Evolutionary conservation across 768 basidiomycete species (phyloP).

Genomic region (Phaeolepiota aurea): DNA sequence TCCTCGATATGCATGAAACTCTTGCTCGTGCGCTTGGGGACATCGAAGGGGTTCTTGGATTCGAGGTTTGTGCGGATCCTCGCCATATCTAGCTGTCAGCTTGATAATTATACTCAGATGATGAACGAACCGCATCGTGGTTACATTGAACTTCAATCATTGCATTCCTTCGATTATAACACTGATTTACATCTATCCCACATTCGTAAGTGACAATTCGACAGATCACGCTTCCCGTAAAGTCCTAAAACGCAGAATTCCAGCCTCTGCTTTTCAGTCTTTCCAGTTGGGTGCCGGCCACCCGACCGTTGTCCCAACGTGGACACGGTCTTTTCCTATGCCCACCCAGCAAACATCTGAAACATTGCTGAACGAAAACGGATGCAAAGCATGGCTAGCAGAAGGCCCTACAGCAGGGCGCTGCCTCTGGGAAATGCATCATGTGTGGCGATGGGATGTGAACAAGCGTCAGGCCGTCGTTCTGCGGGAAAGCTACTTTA

Average conservation of each 20-base stretch:
- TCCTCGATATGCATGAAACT: slow-evolving; percentile 67
- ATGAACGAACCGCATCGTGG: slow-evolving; percentile 96
- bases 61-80: slow-evolving; percentile 56
- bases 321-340: slow-evolving; percentile 82
- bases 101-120: slow-evolving; percentile 36
- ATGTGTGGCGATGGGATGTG: slow-evolving; percentile 86
- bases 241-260: too few relatives aligned
- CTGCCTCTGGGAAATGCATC: slow-evolving; percentile 88
- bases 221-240: neutral
- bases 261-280: slow-evolving; percentile 79
- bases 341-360: slow-evolving; percentile 63
- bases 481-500: slow-evolving; percentile 81
- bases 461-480: slow-evolving; percentile 61
- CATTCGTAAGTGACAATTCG: slow-evolving; percentile 46
- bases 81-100: neutral
- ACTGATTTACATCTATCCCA: slow-evolving; percentile 84
- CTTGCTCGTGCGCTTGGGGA: slow-evolving; percentile 64
- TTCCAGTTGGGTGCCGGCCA: slow-evolving; percentile 91
- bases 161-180: slow-evolving; percentile 88
- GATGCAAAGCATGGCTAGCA: slow-evolving; percentile 57
- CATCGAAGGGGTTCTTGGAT: slow-evolving; percentile 77
- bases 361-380: slow-evolving; percentile 50
- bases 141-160: slow-evolving; percentile 74
- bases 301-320: slow-evolving; percentile 70
- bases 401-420: slow-evolving; percentile 66